A percentile compares a stretch with the other conserved stretches of the same genome.
Evolutionary conservation across 2,329 filamentous ascomycete species (phyloP).

Genomic region (Pseudocercospora crystallina): DNA sequence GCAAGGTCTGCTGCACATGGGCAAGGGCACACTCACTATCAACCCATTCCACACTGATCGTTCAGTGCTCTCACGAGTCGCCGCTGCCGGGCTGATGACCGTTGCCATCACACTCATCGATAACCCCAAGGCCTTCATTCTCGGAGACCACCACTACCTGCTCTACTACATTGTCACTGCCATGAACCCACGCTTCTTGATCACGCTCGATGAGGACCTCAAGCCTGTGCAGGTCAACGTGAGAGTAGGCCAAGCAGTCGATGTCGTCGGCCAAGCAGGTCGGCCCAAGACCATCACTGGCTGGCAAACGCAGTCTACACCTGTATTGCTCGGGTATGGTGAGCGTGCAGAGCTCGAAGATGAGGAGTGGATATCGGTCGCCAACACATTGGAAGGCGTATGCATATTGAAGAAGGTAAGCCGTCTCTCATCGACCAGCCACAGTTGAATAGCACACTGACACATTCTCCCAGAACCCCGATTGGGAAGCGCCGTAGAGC

Average conservation of each 20-base stretch:
- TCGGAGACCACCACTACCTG: slow-evolving; percentile 79
- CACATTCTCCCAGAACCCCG: slow-evolving; percentile 15
- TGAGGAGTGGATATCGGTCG: slow-evolving; percentile 92
- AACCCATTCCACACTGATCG: slow-evolving; percentile 99
- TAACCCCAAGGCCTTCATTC: slow-evolving; percentile 75
- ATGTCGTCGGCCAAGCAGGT: slow-evolving; percentile 95
- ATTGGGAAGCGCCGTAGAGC: slow-evolving; percentile 17
- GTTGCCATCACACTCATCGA: slow-evolving; percentile 94
- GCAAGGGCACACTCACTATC: slow-evolving; percentile 92
- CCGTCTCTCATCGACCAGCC: background rate
- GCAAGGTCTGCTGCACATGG: slow-evolving; percentile 96
- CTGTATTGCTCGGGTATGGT: slow-evolving; percentile 88
- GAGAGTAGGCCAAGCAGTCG: slow-evolving; percentile 93
- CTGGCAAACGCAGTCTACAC: slow-evolving; percentile 99
- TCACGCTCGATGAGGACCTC: slow-evolving; percentile 92
- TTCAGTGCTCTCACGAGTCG: slow-evolving; percentile 88
- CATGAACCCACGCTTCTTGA: slow-evolving; percentile 94
- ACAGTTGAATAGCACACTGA: background rate
- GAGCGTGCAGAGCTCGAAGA: slow-evolving; percentile 96
- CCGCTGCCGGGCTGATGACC: slow-evolving; percentile 82
- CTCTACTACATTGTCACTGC: slow-evolving; percentile 96
- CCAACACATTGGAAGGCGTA: slow-evolving; percentile 86
- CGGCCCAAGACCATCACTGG: slow-evolving; percentile 98
- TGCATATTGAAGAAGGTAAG: slow-evolving; percentile 95
- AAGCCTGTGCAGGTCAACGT: slow-evolving; percentile 95